phyloP scores from a whole-genome alignment of 495 filamentous ascomycete genomes.

The Aspergillus asperescens region DNA sequence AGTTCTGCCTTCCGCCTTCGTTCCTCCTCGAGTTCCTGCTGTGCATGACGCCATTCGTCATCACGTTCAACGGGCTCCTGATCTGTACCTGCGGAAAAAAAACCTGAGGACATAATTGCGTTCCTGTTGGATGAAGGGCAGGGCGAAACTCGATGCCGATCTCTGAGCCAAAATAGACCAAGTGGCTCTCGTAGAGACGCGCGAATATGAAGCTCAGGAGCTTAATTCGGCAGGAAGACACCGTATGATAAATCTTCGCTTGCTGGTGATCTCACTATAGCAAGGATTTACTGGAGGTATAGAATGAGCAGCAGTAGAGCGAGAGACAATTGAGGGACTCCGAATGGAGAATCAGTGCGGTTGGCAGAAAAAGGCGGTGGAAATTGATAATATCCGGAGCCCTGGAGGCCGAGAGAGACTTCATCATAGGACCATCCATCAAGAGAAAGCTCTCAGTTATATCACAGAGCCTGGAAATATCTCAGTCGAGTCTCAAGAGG shows the following conservation, averaged over 20 bases:
- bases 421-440: too few relatives aligned
- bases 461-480: too few relatives aligned
- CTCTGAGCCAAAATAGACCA: background rate
- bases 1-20: slow-evolving; percentile 55
- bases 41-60: slow-evolving; percentile 72
- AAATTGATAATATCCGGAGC: background rate
- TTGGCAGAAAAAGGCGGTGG: background rate
- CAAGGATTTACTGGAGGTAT: too few relatives aligned
- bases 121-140: background rate
- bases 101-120: slow-evolving; percentile 69
- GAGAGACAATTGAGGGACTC: background rate
- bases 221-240: too few relatives aligned
- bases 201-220: too few relatives aligned
- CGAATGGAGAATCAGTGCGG: background rate
- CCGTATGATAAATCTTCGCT: too few relatives aligned
- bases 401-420: too few relatives aligned
- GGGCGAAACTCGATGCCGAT: background rate
- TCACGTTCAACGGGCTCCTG: slow-evolving; percentile 55
- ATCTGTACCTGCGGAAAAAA: slow-evolving; percentile 80
- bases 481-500: too few relatives aligned
- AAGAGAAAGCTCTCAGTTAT: too few relatives aligned
- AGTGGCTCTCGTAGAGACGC: too few relatives aligned
- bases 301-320: too few relatives aligned
- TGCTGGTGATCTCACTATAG: too few relatives aligned
- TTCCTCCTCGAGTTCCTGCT: slow-evolving; percentile 69